Base-by-base conservation (phyloP, 2,329 filamentous ascomycete species). In the Xylaria sp. region DNA sequence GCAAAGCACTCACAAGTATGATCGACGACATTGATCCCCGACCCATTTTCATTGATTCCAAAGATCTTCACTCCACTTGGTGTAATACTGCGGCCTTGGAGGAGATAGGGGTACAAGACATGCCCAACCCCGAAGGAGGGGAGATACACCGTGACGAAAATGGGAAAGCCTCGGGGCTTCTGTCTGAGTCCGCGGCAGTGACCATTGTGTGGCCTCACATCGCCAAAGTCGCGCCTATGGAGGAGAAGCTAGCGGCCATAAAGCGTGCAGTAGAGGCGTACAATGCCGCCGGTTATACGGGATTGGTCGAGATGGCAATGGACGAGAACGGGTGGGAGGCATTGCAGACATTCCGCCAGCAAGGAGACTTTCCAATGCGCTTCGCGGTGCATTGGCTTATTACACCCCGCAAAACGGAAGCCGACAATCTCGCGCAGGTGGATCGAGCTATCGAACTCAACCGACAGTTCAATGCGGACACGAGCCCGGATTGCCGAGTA, bases 261-360 rank as follows among this genome's bases (percentile, higher is more conserved):
- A 75, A 74, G 54, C 81, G 80, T 0, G 86, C 85, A 0, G 80
- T 88, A 31, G 71, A 78, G 0, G 82, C 83, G 10, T 88, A 87
- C 71, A 83, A 82, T 67, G 78, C 80, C 1, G 80, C 80, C 0
- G 86, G 86, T 3, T 87, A 86, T 72, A 88, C 87, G 1, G 85
- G 86, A 1, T 76, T 86, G 48, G 79, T 88, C 10, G 86, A 89
- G 67, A 88, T 89, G 86, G 86, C 86, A 3, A 86, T 88, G 85
- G 85, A 89, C 71, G 84, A 87, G 63, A 84, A 83, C 53, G 81
- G 79, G 4, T 87, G 85, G 84, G 83, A 84, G 51, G 84, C 85
- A 2, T 74, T 88, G 63, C 79, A 83, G 31, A 77, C 80, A 13
- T 74, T 86, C 11, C 79, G 78, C 20, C 67, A 75, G 23, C 72